Base-by-base conservation (phyloP, 2,329 filamentous ascomycete species). In the Lanzia echinophila region DNA sequence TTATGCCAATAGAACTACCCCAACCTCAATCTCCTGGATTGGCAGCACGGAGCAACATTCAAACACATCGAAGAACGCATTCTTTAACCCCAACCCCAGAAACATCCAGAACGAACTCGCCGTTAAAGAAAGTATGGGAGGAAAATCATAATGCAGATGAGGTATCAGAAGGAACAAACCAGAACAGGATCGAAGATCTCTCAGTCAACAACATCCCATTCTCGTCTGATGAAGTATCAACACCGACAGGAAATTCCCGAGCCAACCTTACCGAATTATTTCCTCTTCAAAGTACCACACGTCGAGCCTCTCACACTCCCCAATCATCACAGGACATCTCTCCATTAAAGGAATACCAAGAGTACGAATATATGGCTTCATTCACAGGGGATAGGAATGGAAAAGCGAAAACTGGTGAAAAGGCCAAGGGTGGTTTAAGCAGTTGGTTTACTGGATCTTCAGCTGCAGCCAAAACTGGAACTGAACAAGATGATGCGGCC, bases 391-490 rank as follows among this genome's bases (percentile, higher is more conserved):
- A 65, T 50, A 59, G 57, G 45, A 60, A 63, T 22, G 60, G 60
- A 15, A 39, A 60, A 3, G 56, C 58, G 24, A 63, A 60, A 32
- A 45, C 63, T 20, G 54, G 57, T 31, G 61, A 67, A 47, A 65
- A 58, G 39, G 57, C 62, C 8, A 63, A 58, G 34, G 62, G 62
- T 20, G 60, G 62, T 12, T 39, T 64, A 22, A 58, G 58, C 20
- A 60, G 62, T 38, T 67, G 65, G 65, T 67, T 68, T 42, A 54
- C 57, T 20, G 64, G 66, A 1, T 59, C 60, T 8, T 65, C 64
- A 33, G 57, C 60, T 32, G 56, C 62, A 1, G 56, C 63, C 20
- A n/a, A 57, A 28, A 42, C 62, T 13, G 63, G 62, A 17, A 45
- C 56, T 28, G 56, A 59, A 32, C 41, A 45, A 31, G 19, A 47